Evolutionary conservation across 83 land plant species (phyloP).

Genomic region (Diphasiastrum complanatum): DNA sequence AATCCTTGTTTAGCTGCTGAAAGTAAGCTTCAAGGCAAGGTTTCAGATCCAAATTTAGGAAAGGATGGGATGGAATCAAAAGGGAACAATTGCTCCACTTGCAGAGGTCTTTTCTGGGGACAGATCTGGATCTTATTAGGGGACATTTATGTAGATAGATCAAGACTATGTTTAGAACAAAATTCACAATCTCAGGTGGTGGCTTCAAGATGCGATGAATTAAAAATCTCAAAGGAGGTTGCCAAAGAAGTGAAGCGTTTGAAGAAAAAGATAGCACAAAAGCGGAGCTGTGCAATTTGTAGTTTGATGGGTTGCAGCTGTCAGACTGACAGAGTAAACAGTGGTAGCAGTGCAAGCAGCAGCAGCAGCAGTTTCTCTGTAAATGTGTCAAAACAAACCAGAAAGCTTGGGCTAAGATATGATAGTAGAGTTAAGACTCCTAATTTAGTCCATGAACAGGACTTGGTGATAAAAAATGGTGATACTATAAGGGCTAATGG

Average conservation of each 20-base stretch:
- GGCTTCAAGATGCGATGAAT: slow-evolving; percentile 31
- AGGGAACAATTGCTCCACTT: slow-evolving; percentile 24
- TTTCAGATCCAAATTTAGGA: too few species aligned
- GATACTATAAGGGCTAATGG: too few species aligned
- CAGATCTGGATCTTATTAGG: slow-evolving; percentile 85
- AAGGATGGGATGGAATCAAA: too few species aligned
- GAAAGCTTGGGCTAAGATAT: too few species aligned
- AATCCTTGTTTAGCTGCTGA: too few species aligned
- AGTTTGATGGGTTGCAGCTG: slow-evolving; percentile 78
- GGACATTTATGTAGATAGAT: slow-evolving; percentile 68
- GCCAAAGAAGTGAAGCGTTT: slow-evolving; percentile 77
- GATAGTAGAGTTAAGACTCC: too few species aligned
- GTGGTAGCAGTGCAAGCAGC: slow-evolving; percentile 91
- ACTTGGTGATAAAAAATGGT: neutral
- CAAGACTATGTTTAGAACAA: slow-evolving; percentile 40
- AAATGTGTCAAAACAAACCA: too few species aligned
- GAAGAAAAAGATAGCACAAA: slow-evolving; percentile 67
- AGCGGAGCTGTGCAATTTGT: slow-evolving; percentile 61
- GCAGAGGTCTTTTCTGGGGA: slow-evolving; percentile 69
- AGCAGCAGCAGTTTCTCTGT: slow-evolving; percentile 43
- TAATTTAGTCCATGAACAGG: too few species aligned
- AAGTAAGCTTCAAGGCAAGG: too few species aligned
- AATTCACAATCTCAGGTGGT: slow-evolving; percentile 15
- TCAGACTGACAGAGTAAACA: slow-evolving; percentile 78
- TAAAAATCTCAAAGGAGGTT: slow-evolving; percentile 79